phyloP scores from a whole-genome alignment of 2,329 filamentous ascomycete genomes.

The Diaporthe vexans region DNA sequence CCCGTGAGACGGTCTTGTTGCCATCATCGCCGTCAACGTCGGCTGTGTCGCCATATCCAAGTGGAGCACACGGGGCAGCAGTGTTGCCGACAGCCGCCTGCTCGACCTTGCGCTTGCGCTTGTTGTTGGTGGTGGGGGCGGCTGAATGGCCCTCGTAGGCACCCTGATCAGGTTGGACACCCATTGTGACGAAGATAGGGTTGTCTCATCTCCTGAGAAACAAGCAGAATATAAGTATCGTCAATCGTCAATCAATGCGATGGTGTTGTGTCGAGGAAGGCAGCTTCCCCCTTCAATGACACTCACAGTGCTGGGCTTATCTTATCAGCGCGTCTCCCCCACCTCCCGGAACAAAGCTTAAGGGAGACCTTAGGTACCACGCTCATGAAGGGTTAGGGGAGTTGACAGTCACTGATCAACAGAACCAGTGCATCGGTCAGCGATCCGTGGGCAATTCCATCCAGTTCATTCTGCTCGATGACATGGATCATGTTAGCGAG shows the following conservation, averaged over 20 bases:
- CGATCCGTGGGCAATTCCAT: background rate
- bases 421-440: background rate
- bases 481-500: background rate
- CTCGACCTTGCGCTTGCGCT: slow-evolving; percentile 21
- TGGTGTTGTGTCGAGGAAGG: background rate
- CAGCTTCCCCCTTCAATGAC: background rate
- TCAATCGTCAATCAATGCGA: background rate
- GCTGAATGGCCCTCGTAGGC: background rate
- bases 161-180: slow-evolving; percentile 29
- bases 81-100: too few relatives aligned
- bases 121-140: background rate
- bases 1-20: background rate
- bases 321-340: background rate
- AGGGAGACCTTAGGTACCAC: background rate
- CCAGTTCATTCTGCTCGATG: background rate
- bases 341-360: too few relatives aligned
- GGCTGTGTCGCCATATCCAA: too few relatives aligned
- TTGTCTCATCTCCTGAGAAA: background rate
- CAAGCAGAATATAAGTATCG: background rate
- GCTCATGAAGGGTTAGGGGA: slow-evolving; percentile 6
- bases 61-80: background rate
- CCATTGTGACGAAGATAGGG: slow-evolving; percentile 1
- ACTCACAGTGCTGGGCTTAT: slow-evolving; percentile 4
- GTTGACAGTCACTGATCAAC: too few relatives aligned
- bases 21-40: background rate